These are phyloP conservation scores for Jasminum sambac DNA, from an alignment of 257 asterid species.

Conservation along the genomic window DNA sequence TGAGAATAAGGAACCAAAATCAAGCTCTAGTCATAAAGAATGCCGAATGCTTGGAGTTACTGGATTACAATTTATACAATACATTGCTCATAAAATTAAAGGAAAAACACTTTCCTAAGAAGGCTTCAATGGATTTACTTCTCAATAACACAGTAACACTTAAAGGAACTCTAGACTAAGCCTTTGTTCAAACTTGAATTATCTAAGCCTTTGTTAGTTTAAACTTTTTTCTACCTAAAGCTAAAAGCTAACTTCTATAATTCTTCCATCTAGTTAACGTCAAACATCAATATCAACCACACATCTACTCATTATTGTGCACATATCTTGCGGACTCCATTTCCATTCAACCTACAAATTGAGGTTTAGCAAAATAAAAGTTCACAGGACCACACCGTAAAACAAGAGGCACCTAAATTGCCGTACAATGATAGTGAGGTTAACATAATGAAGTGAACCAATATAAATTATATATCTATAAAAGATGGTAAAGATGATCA, in stretches of 20 bases:
- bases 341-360: too few relatives aligned
- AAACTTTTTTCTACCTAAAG: too few relatives aligned
- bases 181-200: too few relatives aligned
- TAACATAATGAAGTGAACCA: not conserved
- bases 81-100: not conserved
- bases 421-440: conserved; percentile 3
- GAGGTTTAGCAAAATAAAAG: too few relatives aligned
- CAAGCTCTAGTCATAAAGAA: conserved; percentile 13
- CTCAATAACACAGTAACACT: not conserved
- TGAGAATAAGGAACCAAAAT: conserved; percentile 19
- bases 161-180: conserved; percentile 13
- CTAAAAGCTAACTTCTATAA: too few relatives aligned
- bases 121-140: conserved; percentile 3
- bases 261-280: too few relatives aligned
- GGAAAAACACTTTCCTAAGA: conserved; percentile 14
- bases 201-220: not conserved
- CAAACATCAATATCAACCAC: too few relatives aligned
- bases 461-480: not conserved
- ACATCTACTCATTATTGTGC: too few relatives aligned
- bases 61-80: not conserved
- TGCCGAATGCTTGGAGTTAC: conserved; percentile 10
- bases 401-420: not conserved
- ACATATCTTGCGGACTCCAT: too few relatives aligned
- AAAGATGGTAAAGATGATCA: conserved; percentile 26
- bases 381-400: not conserved